Conservation (phyloP, 441 rosid genomes). For the Jatropha podagrica region DNA sequence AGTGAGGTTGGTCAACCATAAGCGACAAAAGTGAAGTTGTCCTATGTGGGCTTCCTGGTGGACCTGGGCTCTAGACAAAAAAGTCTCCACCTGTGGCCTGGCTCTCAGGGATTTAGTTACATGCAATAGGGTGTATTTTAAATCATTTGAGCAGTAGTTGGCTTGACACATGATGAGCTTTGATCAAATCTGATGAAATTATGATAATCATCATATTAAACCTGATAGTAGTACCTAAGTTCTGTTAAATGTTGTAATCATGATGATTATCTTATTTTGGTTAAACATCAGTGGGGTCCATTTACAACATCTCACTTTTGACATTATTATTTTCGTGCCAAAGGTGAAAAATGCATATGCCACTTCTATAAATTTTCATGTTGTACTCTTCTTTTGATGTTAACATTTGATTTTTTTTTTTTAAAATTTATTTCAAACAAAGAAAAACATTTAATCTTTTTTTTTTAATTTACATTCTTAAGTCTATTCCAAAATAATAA, state of each 20-base stretch:
- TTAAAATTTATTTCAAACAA: no score
- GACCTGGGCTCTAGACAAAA: conserved; percentile 13
- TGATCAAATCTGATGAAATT: background rate
- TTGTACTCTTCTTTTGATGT: background rate
- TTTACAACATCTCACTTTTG: background rate
- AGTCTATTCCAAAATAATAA: no score
- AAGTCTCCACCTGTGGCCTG: background rate
- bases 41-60: conserved; percentile 23
- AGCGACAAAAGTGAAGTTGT: conserved; percentile 22
- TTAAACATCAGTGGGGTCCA: background rate
- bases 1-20: conserved; percentile 49
- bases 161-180: background rate
- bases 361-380: background rate
- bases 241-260: background rate
- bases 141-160: background rate
- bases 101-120: background rate
- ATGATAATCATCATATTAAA: background rate
- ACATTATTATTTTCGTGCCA: background rate
- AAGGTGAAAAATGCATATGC: background rate
- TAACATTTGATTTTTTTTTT: background rate
- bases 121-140: background rate
- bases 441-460: no score
- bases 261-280: background rate
- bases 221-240: background rate
- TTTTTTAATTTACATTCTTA: no score